A percentile compares a stretch with the other conserved stretches of the same genome.
Conservation (phyloP, 176 grass and related monocot genomes). For the Musa itinerans region DNA sequence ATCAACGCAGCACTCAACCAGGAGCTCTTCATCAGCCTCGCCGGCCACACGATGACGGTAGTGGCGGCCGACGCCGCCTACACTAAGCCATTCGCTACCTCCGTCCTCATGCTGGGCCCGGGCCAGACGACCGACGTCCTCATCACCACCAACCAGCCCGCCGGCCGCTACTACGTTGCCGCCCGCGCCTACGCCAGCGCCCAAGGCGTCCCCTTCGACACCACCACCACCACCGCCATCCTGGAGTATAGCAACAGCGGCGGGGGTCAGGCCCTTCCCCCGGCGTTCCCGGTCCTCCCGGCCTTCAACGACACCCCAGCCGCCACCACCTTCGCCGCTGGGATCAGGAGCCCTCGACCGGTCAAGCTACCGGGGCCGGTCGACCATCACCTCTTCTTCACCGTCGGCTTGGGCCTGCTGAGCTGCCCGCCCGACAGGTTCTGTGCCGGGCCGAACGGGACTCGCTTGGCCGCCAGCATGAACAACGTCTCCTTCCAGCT, state of each 20-base stretch:
- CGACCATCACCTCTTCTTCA: conserved; percentile 56
- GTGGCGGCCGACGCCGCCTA: conserved; percentile 74
- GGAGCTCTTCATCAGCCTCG: conserved; percentile 81
- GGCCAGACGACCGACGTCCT: conserved; percentile 94
- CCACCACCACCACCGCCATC: conserved; percentile 78
- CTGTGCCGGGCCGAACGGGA: conserved; percentile 66
- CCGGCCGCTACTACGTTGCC: conserved; percentile 83
- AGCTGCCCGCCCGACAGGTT: conserved; percentile 36
- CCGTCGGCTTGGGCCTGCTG: conserved; percentile 52
- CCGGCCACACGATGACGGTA: conserved; percentile 76
- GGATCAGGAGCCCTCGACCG: conserved; percentile 40
- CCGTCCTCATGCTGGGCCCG: conserved; percentile 52
- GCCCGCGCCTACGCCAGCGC: conserved; percentile 55
- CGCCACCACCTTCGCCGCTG: conserved; percentile 41
- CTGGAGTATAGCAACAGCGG: conserved; percentile 46
- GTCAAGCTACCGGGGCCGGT: conserved; percentile 62
- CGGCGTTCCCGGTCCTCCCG: conserved; percentile 49
- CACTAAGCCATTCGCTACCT: conserved; percentile 60
- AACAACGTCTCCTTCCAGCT: conserved; percentile 87
- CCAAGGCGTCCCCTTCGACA: conserved; percentile 55
- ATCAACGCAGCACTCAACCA: conserved; percentile 71
- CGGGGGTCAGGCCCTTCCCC: not conserved
- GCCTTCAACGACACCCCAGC: conserved; percentile 65
- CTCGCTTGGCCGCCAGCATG: conserved; percentile 68
- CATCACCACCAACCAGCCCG: conserved; percentile 48